Percentiles rank a stretch among this genome's conserved stretches.
Evolutionary conservation across 345 rosid species (phyloP).

Genomic region (Arabis alpina): DNA sequence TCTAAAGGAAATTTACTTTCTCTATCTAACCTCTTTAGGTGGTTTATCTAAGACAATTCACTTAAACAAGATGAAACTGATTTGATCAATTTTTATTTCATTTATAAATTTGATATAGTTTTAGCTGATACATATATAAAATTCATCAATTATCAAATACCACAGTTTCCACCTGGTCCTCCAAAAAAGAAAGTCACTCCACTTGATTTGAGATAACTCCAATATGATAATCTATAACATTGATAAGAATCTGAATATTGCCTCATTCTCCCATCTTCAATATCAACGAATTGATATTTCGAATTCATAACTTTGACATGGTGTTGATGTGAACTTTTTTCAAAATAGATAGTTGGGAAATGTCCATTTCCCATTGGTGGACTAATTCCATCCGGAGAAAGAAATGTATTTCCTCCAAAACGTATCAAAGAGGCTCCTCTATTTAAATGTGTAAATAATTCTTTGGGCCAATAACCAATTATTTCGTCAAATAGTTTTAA

Average conservation of each 20-base stretch:
- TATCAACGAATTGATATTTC: background rate
- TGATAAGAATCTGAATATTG: background rate
- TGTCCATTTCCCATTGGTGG: constrained; percentile 36
- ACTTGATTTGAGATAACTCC: background rate
- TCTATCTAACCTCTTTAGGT: too few species aligned
- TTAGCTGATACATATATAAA: background rate
- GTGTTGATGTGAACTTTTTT: background rate
- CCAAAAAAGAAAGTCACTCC: constrained; percentile 16
- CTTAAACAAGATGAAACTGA: too few species aligned
- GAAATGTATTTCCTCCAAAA: constrained; percentile 24
- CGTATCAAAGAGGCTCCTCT: constrained; percentile 22
- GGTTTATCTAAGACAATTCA: background rate
- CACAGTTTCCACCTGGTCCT: constrained; percentile 31
- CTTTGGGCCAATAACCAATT: constrained; percentile 36
- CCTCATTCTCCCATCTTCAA: background rate
- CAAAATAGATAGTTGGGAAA: background rate
- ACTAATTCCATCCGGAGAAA: constrained; percentile 28
- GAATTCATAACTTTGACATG: constrained; percentile 4
- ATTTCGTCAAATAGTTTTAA: background rate
- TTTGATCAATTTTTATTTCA: background rate
- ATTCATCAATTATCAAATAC: background rate
- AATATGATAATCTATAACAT: constrained; percentile 1
- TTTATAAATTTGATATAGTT: background rate
- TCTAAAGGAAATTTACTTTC: too few species aligned
- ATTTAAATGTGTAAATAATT: constrained; percentile 26